These are phyloP conservation scores for Cocos nucifera DNA, from an alignment of 176 grass and related monocot species.

Conservation along the genomic window DNA sequence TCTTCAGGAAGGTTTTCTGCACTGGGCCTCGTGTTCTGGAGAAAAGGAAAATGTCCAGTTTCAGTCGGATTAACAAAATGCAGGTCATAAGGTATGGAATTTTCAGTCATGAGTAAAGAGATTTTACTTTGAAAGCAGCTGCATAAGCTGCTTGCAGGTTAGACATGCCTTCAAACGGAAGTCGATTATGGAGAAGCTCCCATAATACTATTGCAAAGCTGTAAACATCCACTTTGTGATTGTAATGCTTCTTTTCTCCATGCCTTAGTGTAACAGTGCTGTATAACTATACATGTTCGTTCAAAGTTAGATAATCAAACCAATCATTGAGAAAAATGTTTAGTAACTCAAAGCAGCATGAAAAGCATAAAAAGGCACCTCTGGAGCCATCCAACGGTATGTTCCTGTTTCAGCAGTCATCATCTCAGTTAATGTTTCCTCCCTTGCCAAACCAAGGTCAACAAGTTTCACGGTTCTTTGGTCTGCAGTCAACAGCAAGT, in stretches of 20 bases:
- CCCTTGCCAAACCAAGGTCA: slow-evolving; percentile 98
- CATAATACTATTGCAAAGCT: slow-evolving; percentile 98
- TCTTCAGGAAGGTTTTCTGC: slow-evolving; percentile 78
- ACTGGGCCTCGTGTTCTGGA: slow-evolving; percentile 85
- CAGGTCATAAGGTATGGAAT: too few species aligned
- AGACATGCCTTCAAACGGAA: slow-evolving; percentile 98
- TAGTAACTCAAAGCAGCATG: slow-evolving; percentile 1
- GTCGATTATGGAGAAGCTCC: slow-evolving; percentile 86
- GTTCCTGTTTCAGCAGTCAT: slow-evolving; percentile 99
- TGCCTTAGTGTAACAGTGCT: slow-evolving; percentile 96
- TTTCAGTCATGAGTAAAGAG: too few species aligned
- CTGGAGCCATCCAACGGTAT: slow-evolving; percentile 99
- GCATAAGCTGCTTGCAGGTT: slow-evolving; percentile 97
- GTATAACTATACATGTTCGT: slow-evolving; percentile 48
- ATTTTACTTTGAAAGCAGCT: slow-evolving; percentile 91
- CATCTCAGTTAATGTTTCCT: slow-evolving; percentile 98
- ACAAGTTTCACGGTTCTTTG: slow-evolving; percentile 93
- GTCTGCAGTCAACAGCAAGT: slow-evolving; percentile 78
- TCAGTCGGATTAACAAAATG: too few species aligned
- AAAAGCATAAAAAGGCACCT: slow-evolving; percentile 35
- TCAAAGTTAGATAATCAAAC: too few species aligned
- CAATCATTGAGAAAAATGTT: too few species aligned
- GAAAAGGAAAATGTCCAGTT: not conserved
- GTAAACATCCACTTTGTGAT: slow-evolving; percentile 98
- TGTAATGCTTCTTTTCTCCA: slow-evolving; percentile 99